Conservation (phyloP, 352 stramenopile genomes). For the Phytophthora constricta region DNA sequence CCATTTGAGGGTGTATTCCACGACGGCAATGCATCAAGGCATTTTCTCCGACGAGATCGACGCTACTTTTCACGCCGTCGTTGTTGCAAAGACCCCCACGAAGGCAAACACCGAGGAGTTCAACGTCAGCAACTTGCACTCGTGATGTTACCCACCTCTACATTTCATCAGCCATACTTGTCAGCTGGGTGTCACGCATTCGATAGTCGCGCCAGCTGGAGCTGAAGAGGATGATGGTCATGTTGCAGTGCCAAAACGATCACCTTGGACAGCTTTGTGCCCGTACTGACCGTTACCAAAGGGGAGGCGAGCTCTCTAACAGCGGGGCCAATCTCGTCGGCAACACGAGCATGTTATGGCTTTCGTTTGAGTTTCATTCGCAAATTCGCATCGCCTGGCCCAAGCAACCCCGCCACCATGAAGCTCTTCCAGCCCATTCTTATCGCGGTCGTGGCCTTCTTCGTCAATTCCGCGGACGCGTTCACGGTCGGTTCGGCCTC, state of each 20-base stretch:
- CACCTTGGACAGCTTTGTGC: slow-evolving; percentile 11
- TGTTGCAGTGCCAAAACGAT: slow-evolving; percentile 22
- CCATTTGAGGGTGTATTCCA: too few relatives aligned
- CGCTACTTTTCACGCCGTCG: too few relatives aligned
- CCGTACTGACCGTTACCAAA: neutral
- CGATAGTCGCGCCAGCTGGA: slow-evolving; percentile 16
- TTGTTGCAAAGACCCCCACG: too few relatives aligned
- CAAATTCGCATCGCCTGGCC: slow-evolving; percentile 10
- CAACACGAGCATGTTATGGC: neutral
- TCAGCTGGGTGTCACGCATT: neutral
- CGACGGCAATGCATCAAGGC: too few relatives aligned
- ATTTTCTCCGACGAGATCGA: too few relatives aligned
- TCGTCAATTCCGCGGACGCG: slow-evolving; percentile 22
- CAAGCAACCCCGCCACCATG: slow-evolving; percentile 12
- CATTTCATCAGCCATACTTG: neutral
- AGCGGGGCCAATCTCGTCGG: slow-evolving; percentile 12
- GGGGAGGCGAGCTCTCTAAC: slow-evolving; percentile 11
- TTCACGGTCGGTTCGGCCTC: slow-evolving; percentile 36
- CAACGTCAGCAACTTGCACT: neutral
- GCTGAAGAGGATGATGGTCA: slow-evolving; percentile 20
- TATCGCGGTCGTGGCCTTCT: slow-evolving; percentile 25
- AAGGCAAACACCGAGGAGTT: neutral
- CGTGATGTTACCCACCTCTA: too few relatives aligned
- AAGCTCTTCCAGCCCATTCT: slow-evolving; percentile 33
- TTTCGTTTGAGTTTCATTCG: slow-evolving; percentile 17